Percentiles rank a stretch among this genome's conserved stretches.
phyloP scores from a whole-genome alignment of 164 flowering plant species.

The Vitis labrusca region DNA sequence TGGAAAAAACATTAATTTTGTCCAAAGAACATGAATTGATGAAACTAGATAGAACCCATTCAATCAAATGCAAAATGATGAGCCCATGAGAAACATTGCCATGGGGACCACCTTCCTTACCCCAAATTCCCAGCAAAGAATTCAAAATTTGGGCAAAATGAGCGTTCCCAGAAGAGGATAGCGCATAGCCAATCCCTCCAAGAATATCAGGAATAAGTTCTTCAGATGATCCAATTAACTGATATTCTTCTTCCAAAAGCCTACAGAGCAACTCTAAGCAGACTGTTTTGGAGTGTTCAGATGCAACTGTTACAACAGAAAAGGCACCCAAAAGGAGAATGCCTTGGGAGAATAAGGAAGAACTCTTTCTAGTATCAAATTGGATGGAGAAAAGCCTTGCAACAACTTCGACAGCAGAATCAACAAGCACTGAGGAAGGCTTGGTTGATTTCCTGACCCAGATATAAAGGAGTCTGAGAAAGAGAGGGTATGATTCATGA shows the following conservation, averaged over 20 bases:
- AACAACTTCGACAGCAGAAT: constrained; percentile 44
- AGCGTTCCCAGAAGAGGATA: constrained; percentile 42
- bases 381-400: constrained; percentile 27
- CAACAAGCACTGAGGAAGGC: constrained; percentile 54
- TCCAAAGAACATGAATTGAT: constrained; percentile 33
- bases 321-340: constrained; percentile 73
- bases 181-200: constrained; percentile 89
- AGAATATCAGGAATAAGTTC: constrained; percentile 54
- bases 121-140: constrained; percentile 57
- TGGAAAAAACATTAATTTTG: constrained; percentile 35
- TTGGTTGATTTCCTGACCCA: constrained; percentile 78
- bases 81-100: constrained; percentile 50
- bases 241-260: constrained; percentile 46
- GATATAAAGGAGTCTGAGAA: constrained; percentile 75
- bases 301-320: constrained; percentile 37
- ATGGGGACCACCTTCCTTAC: constrained; percentile 36
- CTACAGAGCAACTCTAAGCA: constrained; percentile 66
- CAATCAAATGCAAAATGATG: constrained; percentile 76
- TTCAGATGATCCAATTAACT: constrained; percentile 20
- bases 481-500: constrained; percentile 49
- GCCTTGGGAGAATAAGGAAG: constrained; percentile 34
- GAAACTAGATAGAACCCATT: constrained; percentile 72
- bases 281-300: constrained; percentile 40
- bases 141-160: constrained; percentile 44
- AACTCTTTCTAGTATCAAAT: constrained; percentile 14